Conservation (phyloP, 2,329 filamentous ascomycete species). For the Fusarium sp. region DNA sequence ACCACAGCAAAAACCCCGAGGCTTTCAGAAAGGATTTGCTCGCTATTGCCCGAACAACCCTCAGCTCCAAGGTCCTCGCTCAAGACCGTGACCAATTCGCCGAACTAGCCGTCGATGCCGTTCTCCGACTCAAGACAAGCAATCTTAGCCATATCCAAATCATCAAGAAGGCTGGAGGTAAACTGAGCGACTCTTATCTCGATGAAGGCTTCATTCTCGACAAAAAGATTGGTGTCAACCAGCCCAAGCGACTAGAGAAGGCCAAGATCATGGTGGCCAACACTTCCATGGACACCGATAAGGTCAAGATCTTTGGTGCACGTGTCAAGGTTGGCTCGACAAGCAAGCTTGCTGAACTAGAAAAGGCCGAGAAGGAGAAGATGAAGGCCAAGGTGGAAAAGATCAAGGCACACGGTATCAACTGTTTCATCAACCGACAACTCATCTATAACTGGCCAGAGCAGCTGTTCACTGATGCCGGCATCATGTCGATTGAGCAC, state of each 20-base stretch:
- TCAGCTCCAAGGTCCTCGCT: constrained; percentile 95
- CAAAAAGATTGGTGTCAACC: constrained; percentile 99
- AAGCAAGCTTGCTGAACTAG: constrained; percentile 95
- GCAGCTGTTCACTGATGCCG: constrained; percentile 96
- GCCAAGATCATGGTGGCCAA: constrained; percentile 98
- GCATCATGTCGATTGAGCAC: constrained; percentile 98
- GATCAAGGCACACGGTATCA: constrained; percentile 98
- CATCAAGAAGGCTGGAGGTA: constrained; percentile 99
- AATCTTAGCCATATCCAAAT: constrained; percentile 98
- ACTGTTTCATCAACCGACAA: constrained; percentile 99
- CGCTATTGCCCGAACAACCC: constrained; percentile 90
- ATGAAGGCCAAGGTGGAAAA: constrained; percentile 99
- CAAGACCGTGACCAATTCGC: constrained; percentile 95
- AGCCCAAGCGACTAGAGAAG: constrained; percentile 96
- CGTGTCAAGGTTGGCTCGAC: constrained; percentile 96
- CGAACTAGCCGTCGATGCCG: constrained; percentile 87
- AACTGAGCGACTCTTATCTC: constrained; percentile 96
- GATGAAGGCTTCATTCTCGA: constrained; percentile 98
- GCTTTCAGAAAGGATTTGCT: constrained; percentile 90
- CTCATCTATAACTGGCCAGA: constrained; percentile 99
- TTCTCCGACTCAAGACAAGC: constrained; percentile 87
- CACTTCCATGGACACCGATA: constrained; percentile 99
- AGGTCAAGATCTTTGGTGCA: constrained; percentile 99
- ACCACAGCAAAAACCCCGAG: constrained; percentile 84
- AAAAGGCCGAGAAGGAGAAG: constrained; percentile 98